Percentiles rank a stretch among this genome's conserved stretches.
These are phyloP conservation scores for Albizia julibrissin DNA, from an alignment of 306 rosid genomes.

Conservation along the genomic window DNA sequence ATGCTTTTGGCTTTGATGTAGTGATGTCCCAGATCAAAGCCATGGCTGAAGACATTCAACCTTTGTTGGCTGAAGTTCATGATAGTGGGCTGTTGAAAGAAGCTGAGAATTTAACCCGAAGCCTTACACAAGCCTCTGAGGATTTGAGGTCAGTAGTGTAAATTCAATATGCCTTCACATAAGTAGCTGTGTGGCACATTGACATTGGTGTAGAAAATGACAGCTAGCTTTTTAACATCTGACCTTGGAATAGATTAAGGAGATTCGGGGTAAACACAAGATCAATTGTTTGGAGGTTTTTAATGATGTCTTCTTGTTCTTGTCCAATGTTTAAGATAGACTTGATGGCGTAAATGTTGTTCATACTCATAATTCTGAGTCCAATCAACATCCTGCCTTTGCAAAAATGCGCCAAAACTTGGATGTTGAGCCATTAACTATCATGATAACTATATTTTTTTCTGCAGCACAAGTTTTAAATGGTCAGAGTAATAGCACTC, in stretches of 20 bases:
- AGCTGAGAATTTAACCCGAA: constrained; percentile 74
- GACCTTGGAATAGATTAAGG: constrained; percentile 17
- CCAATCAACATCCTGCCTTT: background rate
- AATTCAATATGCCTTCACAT: constrained; percentile 7
- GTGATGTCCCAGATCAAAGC: constrained; percentile 92
- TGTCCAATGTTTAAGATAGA: constrained; percentile 2
- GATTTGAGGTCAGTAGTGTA: constrained; percentile 71
- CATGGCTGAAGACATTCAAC: constrained; percentile 95
- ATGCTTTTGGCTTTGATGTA: constrained; percentile 62
- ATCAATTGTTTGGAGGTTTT: background rate
- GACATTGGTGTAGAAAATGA: background rate
- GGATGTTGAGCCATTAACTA: background rate
- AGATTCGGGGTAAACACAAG: background rate
- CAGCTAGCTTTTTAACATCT: constrained; percentile 21
- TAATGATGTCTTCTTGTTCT: background rate
- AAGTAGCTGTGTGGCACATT: background rate
- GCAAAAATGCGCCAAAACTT: background rate
- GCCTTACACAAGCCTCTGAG: constrained; percentile 74
- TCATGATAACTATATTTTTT: background rate
- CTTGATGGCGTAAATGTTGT: background rate
- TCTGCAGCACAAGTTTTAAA: background rate
- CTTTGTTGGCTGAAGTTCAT: constrained; percentile 84
- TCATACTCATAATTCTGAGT: background rate
- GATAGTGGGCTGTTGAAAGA: constrained; percentile 81
- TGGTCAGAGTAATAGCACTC: background rate